phyloP scores from a whole-genome alignment of 2,329 filamentous ascomycete genomes.

The Arthrobotrys sphaeroides region DNA sequence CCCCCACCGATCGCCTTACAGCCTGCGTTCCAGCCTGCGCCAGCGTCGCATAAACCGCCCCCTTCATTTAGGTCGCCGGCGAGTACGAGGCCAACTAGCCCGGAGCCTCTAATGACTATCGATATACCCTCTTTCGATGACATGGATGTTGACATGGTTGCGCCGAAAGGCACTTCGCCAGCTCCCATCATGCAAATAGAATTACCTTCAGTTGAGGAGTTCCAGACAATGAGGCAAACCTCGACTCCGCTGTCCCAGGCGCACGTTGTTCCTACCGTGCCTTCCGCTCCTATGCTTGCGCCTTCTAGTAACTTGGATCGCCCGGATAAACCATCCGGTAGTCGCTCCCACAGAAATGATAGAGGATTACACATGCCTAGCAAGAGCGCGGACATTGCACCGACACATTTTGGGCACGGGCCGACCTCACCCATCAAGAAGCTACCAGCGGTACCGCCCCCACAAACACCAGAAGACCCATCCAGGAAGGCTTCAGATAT shows the following conservation, averaged over 20 bases:
- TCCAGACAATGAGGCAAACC: slow-evolving; percentile 49
- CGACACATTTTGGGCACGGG: slow-evolving; percentile 19
- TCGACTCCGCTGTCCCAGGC: slow-evolving; percentile 46
- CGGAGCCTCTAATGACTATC: slow-evolving; percentile 52
- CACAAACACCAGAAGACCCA: slow-evolving; percentile 46
- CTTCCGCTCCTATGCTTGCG: slow-evolving; percentile 25
- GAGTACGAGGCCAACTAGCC: slow-evolving; percentile 48
- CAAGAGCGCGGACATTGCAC: slow-evolving; percentile 35
- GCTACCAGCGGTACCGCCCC: slow-evolving; percentile 31
- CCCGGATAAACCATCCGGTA: slow-evolving; percentile 16
- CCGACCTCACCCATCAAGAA: slow-evolving; percentile 43
- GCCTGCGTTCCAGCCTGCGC: slow-evolving; percentile 42
- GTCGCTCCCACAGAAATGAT: slow-evolving; percentile 27
- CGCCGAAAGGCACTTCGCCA: slow-evolving; percentile 40
- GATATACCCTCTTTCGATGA: slow-evolving; percentile 50
- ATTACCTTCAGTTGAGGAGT: slow-evolving; percentile 40
- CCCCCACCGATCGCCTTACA: slow-evolving; percentile 29
- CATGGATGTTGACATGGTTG: slow-evolving; percentile 37
- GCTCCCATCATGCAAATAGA: slow-evolving; percentile 45
- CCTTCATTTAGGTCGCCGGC: slow-evolving; percentile 44
- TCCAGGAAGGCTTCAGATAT: slow-evolving; percentile 19
- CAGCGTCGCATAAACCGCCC: slow-evolving; percentile 17
- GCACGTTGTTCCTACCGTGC: slow-evolving; percentile 35
- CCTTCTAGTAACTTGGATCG: slow-evolving; percentile 16
- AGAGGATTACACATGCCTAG: slow-evolving; percentile 43